Percentiles rank a stretch among this genome's conserved stretches.
These are phyloP conservation scores for Termitomyces sp. DNA, from an alignment of 768 basidiomycete genomes.

Conservation along the genomic window DNA sequence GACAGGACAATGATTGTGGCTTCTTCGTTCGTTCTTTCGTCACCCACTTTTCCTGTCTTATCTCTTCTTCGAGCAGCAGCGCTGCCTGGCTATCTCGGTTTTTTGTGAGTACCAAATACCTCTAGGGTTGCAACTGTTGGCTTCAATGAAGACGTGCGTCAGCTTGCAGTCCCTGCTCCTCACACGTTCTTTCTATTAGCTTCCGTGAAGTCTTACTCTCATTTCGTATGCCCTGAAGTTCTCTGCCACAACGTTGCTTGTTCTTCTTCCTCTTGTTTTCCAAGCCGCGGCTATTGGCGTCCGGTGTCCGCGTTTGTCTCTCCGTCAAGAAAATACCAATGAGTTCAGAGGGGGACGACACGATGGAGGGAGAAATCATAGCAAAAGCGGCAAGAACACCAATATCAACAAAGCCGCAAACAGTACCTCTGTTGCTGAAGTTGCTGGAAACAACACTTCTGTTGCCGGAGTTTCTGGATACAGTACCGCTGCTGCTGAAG, in stretches of 20 bases:
- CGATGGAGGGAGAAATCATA: conserved; percentile 3
- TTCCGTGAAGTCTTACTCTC: conserved; percentile 40
- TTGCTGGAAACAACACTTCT: too few relatives aligned
- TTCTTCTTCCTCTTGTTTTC: conserved; percentile 35
- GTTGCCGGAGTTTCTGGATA: neutral
- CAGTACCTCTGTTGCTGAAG: neutral
- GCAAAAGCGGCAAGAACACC: neutral
- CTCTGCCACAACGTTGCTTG: conserved; percentile 31
- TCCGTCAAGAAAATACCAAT: conserved; percentile 18
- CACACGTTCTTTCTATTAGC: conserved; percentile 34
- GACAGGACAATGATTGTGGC: conserved; percentile 3
- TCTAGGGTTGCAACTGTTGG: neutral
- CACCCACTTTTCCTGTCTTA: conserved; percentile 17
- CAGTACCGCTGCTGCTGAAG: neutral
- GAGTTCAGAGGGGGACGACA: conserved; percentile 15
- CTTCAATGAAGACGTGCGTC: conserved; percentile 16
- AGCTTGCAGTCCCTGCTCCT: conserved; percentile 22
- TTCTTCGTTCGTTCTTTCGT: conserved; percentile 14
- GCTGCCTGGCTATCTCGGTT: conserved; percentile 36
- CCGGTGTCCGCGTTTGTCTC: conserved; percentile 21
- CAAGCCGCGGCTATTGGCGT: conserved; percentile 23
- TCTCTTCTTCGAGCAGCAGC: conserved; percentile 41
- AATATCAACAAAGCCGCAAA: neutral
- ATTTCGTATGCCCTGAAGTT: conserved; percentile 43
- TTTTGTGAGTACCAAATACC: conserved; percentile 16